phyloP scores from a whole-genome alignment of 23 red algal genomes.

The Cyanidioschyzon merolae region DNA sequence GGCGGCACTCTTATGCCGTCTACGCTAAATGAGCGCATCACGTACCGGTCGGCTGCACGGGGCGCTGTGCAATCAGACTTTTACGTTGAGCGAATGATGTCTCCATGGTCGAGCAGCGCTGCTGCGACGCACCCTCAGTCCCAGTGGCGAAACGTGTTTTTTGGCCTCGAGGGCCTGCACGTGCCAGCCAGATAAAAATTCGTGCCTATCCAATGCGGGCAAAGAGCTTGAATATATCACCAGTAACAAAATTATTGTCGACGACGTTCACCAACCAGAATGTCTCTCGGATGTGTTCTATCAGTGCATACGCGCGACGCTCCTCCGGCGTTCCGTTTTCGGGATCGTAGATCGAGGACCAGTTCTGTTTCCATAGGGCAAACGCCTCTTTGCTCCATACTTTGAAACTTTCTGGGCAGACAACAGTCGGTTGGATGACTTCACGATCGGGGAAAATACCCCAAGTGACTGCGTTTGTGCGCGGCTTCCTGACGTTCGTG shows the following conservation, averaged over 20 bases:
- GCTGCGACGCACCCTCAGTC: too few relatives aligned
- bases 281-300: slow-evolving; percentile 65
- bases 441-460: slow-evolving; percentile 92
- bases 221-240: slow-evolving; percentile 85
- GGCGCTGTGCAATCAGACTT: too few relatives aligned
- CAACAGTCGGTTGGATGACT: slow-evolving; percentile 84
- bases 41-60: too few relatives aligned
- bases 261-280: slow-evolving; percentile 79
- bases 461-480: slow-evolving; percentile 88
- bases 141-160: too few relatives aligned
- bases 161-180: too few relatives aligned
- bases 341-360: slow-evolving; percentile 40
- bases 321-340: slow-evolving; percentile 16
- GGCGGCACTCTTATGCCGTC: too few relatives aligned
- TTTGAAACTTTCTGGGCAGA: slow-evolving; percentile 68
- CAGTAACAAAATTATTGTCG: slow-evolving; percentile 92
- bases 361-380: slow-evolving; percentile 64
- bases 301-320: slow-evolving; percentile 28
- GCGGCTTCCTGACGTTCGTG: slow-evolving; percentile 39
- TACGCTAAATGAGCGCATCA: too few relatives aligned
- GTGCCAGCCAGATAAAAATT: too few relatives aligned
- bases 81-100: too few relatives aligned
- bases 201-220: not conserved
- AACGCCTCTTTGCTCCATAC: slow-evolving; percentile 97
- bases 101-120: too few relatives aligned